These are phyloP conservation scores for Starmerella vitae DNA, from an alignment of 805 yeast species.

Conservation along the genomic window DNA sequence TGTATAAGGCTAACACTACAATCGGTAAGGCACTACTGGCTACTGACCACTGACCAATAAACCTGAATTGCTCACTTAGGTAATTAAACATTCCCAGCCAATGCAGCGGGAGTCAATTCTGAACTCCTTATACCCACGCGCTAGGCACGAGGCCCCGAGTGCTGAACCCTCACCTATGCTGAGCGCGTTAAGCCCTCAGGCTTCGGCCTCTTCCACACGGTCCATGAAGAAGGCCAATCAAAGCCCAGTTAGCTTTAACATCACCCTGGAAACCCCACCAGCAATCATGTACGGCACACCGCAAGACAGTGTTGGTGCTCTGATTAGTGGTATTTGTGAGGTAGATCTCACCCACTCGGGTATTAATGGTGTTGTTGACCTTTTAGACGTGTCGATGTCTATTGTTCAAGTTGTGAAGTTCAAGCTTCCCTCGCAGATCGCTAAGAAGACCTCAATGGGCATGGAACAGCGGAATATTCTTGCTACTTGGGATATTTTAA, in stretches of 20 bases:
- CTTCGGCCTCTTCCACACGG: slow-evolving; percentile 1
- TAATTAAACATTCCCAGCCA: too few relatives aligned
- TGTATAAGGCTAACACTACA: too few relatives aligned
- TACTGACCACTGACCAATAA: too few relatives aligned
- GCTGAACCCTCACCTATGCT: background rate
- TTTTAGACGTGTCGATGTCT: slow-evolving; percentile 18
- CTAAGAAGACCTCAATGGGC: slow-evolving; percentile 15
- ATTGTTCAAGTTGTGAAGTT: slow-evolving; percentile 53
- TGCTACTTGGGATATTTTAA: slow-evolving; percentile 80
- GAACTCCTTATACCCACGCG: slow-evolving; percentile 12
- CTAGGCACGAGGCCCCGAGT: slow-evolving; percentile 1
- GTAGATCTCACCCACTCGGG: slow-evolving; percentile 38
- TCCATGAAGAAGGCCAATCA: background rate
- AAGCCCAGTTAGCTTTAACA: slow-evolving; percentile 12
- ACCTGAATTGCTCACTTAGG: too few relatives aligned
- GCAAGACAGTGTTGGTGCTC: slow-evolving; percentile 67
- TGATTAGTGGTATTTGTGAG: slow-evolving; percentile 64
- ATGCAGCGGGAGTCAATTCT: slow-evolving; percentile 13
- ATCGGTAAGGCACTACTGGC: too few relatives aligned
- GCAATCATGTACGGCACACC: slow-evolving; percentile 71
- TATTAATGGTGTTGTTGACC: slow-evolving; percentile 41
- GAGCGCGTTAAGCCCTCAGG: slow-evolving; percentile 8
- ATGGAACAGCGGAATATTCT: slow-evolving; percentile 35
- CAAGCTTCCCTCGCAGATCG: slow-evolving; percentile 13
- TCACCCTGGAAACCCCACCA: slow-evolving; percentile 73